Percentiles rank a stretch among this genome's conserved stretches.
Conservation (phyloP, 495 filamentous ascomycete genomes). For the Schizothecium vesticola region DNA sequence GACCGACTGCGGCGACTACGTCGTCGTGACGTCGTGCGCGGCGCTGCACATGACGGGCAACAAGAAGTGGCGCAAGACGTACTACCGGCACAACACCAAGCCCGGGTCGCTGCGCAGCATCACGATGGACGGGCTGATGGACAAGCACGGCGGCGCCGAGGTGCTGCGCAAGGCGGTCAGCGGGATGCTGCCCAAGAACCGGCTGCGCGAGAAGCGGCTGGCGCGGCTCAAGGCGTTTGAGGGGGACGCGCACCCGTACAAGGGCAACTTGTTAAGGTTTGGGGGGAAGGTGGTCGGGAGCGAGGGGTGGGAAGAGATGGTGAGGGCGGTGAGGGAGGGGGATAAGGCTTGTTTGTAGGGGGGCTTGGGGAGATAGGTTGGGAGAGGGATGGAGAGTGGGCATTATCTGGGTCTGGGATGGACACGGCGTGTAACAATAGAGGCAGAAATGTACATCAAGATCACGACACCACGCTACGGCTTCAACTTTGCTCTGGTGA, state of each 20-base stretch:
- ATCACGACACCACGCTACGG: neutral
- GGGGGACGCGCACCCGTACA: conserved; percentile 83
- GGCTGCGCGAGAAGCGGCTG: conserved; percentile 77
- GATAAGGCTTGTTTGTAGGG: conserved; percentile 37
- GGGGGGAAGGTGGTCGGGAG: conserved; percentile 50
- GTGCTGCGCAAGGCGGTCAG: conserved; percentile 85
- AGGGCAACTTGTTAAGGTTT: conserved; percentile 76
- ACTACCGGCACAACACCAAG: conserved; percentile 87
- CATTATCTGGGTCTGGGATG: neutral
- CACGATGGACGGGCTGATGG: conserved; percentile 92
- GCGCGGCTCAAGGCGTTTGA: conserved; percentile 94
- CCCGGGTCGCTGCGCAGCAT: conserved; percentile 82
- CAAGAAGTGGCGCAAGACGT: conserved; percentile 89
- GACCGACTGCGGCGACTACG: conserved; percentile 98
- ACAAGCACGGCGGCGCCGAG: conserved; percentile 91
- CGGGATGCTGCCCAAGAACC: conserved; percentile 98
- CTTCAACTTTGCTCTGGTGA: neutral
- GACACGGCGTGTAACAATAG: neutral
- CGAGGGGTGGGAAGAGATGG: conserved; percentile 39
- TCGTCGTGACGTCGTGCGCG: conserved; percentile 84
- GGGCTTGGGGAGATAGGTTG: no score
- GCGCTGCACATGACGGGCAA: conserved; percentile 83
- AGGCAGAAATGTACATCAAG: neutral
- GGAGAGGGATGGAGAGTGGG: neutral
- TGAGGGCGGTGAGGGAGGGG: conserved; percentile 35